A percentile compares a stretch with the other conserved stretches of the same genome.
Evolutionary conservation across 2,329 filamentous ascomycete species (phyloP).

Genomic region (Colletotrichum agaves): DNA sequence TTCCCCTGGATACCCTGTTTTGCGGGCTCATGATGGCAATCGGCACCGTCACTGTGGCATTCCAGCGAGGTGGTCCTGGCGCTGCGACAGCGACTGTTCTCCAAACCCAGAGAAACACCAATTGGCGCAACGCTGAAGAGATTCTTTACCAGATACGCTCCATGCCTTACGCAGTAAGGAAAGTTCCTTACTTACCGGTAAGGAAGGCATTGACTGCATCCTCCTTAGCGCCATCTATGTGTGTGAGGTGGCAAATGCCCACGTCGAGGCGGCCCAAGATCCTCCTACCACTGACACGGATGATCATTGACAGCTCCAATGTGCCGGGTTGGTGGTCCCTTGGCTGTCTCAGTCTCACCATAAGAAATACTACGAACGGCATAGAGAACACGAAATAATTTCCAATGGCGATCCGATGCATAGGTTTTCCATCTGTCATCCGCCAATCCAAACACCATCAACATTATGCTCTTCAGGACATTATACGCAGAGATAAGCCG

Average conservation of each 20-base stretch:
- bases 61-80: constrained; percentile 16
- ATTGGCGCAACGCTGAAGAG: constrained; percentile 10
- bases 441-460: background rate
- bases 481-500: background rate
- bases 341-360: background rate
- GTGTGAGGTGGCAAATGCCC: constrained; percentile 25
- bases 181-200: no score
- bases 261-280: constrained; percentile 5
- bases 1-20: constrained; percentile 9
- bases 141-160: background rate
- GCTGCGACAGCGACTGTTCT: background rate
- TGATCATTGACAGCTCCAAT: constrained; percentile 21
- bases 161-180: background rate
- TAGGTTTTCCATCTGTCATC: background rate
- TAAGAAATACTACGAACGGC: background rate
- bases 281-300: constrained; percentile 18
- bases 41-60: constrained; percentile 21
- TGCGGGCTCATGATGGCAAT: constrained; percentile 8
- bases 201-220: background rate
- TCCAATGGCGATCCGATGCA: background rate
- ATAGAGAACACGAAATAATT: background rate
- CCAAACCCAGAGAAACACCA: background rate
- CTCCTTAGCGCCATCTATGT: constrained; percentile 25
- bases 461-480: background rate
- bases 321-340: background rate